phyloP scores from a whole-genome alignment of 2,329 filamentous ascomycete genomes.

The Exophiala spinifera region DNA sequence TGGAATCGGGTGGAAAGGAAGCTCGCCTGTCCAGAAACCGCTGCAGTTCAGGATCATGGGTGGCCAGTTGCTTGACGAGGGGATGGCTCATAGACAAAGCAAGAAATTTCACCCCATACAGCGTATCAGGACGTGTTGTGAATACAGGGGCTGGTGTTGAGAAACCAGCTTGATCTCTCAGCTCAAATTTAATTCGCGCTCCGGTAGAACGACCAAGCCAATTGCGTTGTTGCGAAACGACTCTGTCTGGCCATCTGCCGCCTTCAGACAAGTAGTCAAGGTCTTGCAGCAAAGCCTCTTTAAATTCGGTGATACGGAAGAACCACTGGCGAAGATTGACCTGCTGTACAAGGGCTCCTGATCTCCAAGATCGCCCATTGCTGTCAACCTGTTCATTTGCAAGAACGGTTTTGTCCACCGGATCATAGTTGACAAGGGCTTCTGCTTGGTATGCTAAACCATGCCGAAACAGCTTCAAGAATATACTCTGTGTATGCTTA shows the following conservation, averaged over 20 bases:
- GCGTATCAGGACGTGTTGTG: conserved; percentile 79
- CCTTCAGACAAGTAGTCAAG: conserved; percentile 63
- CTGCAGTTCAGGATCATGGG: conserved; percentile 59
- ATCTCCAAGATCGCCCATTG: conserved; percentile 79
- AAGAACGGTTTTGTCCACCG: conserved; percentile 81
- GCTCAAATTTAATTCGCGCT: conserved; percentile 67
- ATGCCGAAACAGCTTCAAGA: conserved; percentile 69
- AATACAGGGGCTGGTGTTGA: conserved; percentile 59
- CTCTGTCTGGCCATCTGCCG: conserved; percentile 75
- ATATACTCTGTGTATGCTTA: conserved; percentile 83
- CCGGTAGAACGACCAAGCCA: conserved; percentile 82
- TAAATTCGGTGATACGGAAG: conserved; percentile 75
- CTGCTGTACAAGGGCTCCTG: conserved; percentile 83
- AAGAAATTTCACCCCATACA: conserved; percentile 84
- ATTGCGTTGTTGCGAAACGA: conserved; percentile 78
- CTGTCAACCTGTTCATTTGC: conserved; percentile 80
- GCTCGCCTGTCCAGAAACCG: conserved; percentile 61
- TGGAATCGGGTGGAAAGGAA: conserved; percentile 55
- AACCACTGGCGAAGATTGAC: conserved; percentile 94
- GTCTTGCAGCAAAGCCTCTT: conserved; percentile 68
- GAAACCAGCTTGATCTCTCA: conserved; percentile 39
- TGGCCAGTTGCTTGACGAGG: conserved; percentile 61
- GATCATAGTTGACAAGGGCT: conserved; percentile 85
- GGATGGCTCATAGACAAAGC: conserved; percentile 73
- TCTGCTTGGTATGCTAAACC: conserved; percentile 80